Base-by-base conservation (phyloP, 768 basidiomycete species). In the Pilatotrama ljubarskyi region DNA sequence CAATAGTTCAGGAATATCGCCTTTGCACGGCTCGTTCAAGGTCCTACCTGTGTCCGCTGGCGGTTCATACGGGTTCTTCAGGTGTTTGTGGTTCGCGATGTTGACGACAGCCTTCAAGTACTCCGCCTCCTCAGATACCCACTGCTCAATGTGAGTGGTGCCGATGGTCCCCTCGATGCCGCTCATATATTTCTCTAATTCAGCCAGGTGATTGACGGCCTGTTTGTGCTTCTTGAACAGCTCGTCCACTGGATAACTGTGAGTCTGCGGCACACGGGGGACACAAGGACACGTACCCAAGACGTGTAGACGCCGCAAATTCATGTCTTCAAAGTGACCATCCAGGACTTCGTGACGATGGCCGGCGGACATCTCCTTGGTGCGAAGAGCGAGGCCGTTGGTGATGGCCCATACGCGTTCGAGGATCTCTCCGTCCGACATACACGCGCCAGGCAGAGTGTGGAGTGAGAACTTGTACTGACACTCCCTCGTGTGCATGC, bases 321-420 rank as follows among this genome's bases (percentile, higher is more conserved):
- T 67, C 55, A 64, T 52, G 51, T 63, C 64, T 20, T 35, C 42
- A 49, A 46, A 37, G 41, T 38, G 43, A 25, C 63, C 50, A 42
- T 70, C 65, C 55, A 68, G 58, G 15, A 60, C 29, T 41, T 70
- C 68, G 38, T 68, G 66, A 1, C 66, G 59, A 46, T 63, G 54
- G 0, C 64, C 66, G 0, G 62, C 22, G 4, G 46, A 43, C 66
- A 68, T 68, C 48, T 68, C 62, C 15, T 53, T 42, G 0, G 64
- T 59, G 2, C 56, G 46, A 0, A 36, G 22, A 4, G 55, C 62
- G 2, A 65, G 35, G 0, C 32, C 47, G 25, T 63, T 65, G 26
- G 59, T 32, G 1, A 14, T 15, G 10, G 64, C 32, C 64, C 66
- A 68, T 14, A 63, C 53, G 2, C 63, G 55, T 25, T 67, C 66